phyloP scores from a whole-genome alignment of 1,139 yeast species.

The Lipomyces yarrowii region DNA sequence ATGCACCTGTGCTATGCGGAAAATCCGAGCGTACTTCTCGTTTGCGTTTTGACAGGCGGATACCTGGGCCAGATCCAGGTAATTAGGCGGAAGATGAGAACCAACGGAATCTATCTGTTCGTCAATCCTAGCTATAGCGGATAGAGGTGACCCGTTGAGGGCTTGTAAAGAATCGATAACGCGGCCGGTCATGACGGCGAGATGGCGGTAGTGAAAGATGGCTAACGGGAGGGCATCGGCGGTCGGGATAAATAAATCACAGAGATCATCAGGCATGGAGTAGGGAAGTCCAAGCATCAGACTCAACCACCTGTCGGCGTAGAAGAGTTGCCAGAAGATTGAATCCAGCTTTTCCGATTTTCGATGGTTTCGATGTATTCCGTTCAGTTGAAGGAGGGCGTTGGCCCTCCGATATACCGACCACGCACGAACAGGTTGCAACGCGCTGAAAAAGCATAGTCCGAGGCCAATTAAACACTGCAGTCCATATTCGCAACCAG shows the following conservation, averaged over 20 bases:
- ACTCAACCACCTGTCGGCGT: not conserved
- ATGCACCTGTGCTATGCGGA: not conserved
- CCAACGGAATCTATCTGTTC: not conserved
- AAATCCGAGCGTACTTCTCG: not conserved
- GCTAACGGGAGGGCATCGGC: not conserved
- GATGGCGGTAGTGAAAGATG: not conserved
- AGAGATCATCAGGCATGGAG: not conserved
- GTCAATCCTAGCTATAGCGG: not conserved
- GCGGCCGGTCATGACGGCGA: not conserved
- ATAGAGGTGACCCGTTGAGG: not conserved
- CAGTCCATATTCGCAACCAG: not conserved
- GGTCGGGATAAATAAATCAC: not conserved
- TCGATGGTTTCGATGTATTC: not conserved
- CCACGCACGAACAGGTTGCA: not conserved
- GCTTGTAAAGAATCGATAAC: not conserved
- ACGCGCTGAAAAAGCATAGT: not conserved
- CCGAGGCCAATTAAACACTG: not conserved
- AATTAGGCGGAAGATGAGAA: not conserved
- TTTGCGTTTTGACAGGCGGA: not conserved
- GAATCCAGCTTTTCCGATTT: not conserved
- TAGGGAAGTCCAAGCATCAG: not conserved
- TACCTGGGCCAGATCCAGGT: not conserved
- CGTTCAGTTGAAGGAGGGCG: not conserved
- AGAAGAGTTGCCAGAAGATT: not conserved
- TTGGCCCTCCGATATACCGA: not conserved